phyloP scores from a whole-genome alignment of 2,329 filamentous ascomycete species.

The Colletotrichum kahawae region DNA sequence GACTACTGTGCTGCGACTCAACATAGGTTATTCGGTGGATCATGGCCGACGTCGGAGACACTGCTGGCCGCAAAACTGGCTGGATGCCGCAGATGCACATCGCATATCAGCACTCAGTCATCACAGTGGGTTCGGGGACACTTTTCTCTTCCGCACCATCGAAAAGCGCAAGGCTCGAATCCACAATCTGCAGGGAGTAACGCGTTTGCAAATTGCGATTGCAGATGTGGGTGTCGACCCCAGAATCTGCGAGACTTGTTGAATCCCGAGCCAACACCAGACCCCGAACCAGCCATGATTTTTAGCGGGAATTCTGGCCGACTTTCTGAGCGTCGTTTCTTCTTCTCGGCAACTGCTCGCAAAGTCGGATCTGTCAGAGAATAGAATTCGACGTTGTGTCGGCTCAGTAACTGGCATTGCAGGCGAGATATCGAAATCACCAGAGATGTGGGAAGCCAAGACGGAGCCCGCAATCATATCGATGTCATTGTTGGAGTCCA shows the following conservation, averaged over 20 bases:
- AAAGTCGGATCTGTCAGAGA: not conserved
- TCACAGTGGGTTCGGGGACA: not conserved
- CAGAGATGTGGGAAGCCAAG: slow-evolving; percentile 2
- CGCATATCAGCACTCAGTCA: not conserved
- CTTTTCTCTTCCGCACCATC: not conserved
- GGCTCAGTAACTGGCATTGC: not conserved
- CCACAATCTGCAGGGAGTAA: not conserved
- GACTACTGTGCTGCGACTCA: not conserved
- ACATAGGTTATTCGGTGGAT: slow-evolving; percentile 15
- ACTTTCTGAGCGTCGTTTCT: not conserved
- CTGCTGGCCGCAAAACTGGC: not conserved
- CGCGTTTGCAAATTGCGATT: slow-evolving; percentile 5
- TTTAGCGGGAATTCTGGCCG: not conserved
- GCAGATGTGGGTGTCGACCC: slow-evolving; percentile 11
- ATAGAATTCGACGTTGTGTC: not conserved
- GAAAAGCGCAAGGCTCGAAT: not conserved
- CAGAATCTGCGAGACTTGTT: slow-evolving; percentile 12
- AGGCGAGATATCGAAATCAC: not conserved
- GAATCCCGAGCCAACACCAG: slow-evolving; percentile 6
- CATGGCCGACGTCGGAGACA: slow-evolving; percentile 11
- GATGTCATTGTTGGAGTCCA: slow-evolving; percentile 16
- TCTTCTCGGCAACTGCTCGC: not conserved
- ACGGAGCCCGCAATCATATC: not conserved
- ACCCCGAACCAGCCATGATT: slow-evolving; percentile 5
- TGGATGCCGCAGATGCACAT: not conserved